Evolutionary conservation across 2,329 filamentous ascomycete species (phyloP).

Genomic region (Ilyonectria destructans): DNA sequence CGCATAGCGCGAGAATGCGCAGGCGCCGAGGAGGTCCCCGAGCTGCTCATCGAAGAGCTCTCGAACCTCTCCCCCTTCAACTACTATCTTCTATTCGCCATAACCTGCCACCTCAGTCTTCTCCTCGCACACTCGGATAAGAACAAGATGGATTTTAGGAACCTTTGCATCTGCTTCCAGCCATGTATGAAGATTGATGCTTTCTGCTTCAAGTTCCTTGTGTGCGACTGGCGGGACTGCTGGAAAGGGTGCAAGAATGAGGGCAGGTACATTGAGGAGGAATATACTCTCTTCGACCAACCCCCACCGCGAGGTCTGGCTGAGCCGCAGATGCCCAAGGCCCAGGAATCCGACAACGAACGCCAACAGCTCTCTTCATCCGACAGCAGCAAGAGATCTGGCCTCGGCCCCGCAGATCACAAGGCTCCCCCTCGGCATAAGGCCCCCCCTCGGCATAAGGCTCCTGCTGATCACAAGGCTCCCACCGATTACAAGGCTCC

Average conservation of each 20-base stretch:
- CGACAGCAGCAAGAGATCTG: slow-evolving; percentile 73
- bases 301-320: slow-evolving; percentile 68
- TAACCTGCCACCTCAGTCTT: slow-evolving; percentile 95
- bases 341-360: slow-evolving; percentile 42
- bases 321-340: slow-evolving; percentile 53
- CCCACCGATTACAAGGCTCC: background rate
- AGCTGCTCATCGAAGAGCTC: slow-evolving; percentile 90
- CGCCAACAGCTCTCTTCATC: slow-evolving; percentile 69
- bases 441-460: background rate
- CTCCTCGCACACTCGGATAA: slow-evolving; percentile 92
- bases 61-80: slow-evolving; percentile 97
- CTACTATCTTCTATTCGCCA: slow-evolving; percentile 97
- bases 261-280: slow-evolving; percentile 81
- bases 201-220: slow-evolving; percentile 95
- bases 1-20: slow-evolving; percentile 85
- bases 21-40: slow-evolving; percentile 85
- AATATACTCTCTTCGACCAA: slow-evolving; percentile 74
- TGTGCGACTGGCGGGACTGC: slow-evolving; percentile 95
- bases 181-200: slow-evolving; percentile 97
- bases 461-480: background rate
- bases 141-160: slow-evolving; percentile 99
- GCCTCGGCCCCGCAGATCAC: slow-evolving; percentile 26
- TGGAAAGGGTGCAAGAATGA: slow-evolving; percentile 98
- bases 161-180: slow-evolving; percentile 96
- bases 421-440: background rate